These are phyloP conservation scores for Talaromyces nanjingensis DNA, from an alignment of 495 filamentous ascomycete genomes.

Conservation along the genomic window DNA sequence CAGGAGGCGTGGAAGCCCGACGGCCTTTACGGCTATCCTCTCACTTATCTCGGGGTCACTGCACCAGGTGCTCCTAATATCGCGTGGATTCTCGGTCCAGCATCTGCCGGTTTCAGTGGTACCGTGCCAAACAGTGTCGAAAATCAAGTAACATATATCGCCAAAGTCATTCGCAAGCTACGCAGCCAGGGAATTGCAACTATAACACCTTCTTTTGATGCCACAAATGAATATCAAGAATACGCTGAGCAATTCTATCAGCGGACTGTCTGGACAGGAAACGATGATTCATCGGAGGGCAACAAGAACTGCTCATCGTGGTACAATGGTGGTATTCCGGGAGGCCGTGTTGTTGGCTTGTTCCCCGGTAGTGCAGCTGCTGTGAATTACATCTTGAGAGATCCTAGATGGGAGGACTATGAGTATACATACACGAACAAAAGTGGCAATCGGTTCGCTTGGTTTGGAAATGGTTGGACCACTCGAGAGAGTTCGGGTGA, in stretches of 20 bases:
- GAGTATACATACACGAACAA: slow-evolving; percentile 48
- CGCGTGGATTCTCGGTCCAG: slow-evolving; percentile 45
- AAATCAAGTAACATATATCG: slow-evolving; percentile 52
- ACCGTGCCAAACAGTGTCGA: slow-evolving; percentile 48
- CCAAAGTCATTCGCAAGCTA: slow-evolving; percentile 57
- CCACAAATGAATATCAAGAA: slow-evolving; percentile 56
- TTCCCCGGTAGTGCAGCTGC: slow-evolving; percentile 61
- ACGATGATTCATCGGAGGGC: slow-evolving; percentile 17
- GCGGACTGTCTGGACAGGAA: slow-evolving; percentile 48
- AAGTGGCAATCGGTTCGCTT: slow-evolving; percentile 49
- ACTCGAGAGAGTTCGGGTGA: slow-evolving; percentile 26
- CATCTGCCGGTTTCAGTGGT: slow-evolving; percentile 41
- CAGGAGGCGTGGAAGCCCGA: slow-evolving; percentile 23
- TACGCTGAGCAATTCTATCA: slow-evolving; percentile 57
- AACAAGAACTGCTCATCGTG: slow-evolving; percentile 58
- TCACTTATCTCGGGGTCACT: slow-evolving; percentile 57
- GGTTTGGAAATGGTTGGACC: slow-evolving; percentile 53
- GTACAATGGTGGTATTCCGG: slow-evolving; percentile 59
- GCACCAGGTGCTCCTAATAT: slow-evolving; percentile 62
- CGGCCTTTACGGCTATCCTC: slow-evolving; percentile 50
- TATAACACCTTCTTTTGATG: slow-evolving; percentile 45
- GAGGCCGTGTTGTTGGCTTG: slow-evolving; percentile 50
- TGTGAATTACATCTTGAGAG: slow-evolving; percentile 45
- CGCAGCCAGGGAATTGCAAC: slow-evolving; percentile 55
- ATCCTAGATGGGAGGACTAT: slow-evolving; percentile 68